A percentile compares a stretch with the other conserved stretches of the same genome.
Evolutionary conservation across 768 basidiomycete species (phyloP).

Genomic region (Chalciporus pseudorubinellus): DNA sequence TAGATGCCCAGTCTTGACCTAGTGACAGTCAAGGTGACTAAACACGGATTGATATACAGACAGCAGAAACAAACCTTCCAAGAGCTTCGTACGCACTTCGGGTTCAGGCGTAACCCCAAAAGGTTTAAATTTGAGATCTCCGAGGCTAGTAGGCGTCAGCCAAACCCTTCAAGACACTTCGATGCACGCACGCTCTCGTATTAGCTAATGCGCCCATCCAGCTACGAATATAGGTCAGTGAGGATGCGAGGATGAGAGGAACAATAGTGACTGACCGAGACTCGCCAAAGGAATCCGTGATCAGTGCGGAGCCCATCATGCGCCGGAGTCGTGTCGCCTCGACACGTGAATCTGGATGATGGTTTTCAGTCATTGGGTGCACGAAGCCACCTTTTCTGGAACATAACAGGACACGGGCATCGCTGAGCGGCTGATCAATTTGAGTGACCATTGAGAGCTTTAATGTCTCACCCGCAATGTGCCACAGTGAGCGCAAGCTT

Average conservation of each 20-base stretch:
- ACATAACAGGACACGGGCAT: slow-evolving; percentile 86
- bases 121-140: slow-evolving; percentile 85
- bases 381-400: slow-evolving; percentile 69
- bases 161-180: background rate
- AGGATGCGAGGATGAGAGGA: background rate
- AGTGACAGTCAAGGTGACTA: slow-evolving; percentile 1
- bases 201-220: slow-evolving; percentile 97
- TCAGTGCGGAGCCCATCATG: slow-evolving; percentile 86
- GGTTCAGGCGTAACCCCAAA: slow-evolving; percentile 94
- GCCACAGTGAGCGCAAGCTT: slow-evolving; percentile 81
- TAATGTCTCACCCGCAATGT: slow-evolving; percentile 75
- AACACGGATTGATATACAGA: background rate
- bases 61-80: slow-evolving; percentile 55
- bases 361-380: slow-evolving; percentile 88
- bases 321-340: slow-evolving; percentile 83
- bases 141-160: slow-evolving; percentile 52
- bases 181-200: slow-evolving; percentile 68
- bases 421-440: slow-evolving; percentile 45
- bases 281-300: slow-evolving; percentile 95
- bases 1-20: slow-evolving; percentile 85
- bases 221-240: slow-evolving; percentile 35
- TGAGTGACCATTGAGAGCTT: background rate
- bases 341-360: slow-evolving; percentile 89
- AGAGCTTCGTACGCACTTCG: slow-evolving; percentile 71
- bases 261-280: slow-evolving; percentile 51